These are phyloP conservation scores for Acanthamoeba castellanii DNA, from an alignment of 208 protist species.

Conservation along the genomic window DNA sequence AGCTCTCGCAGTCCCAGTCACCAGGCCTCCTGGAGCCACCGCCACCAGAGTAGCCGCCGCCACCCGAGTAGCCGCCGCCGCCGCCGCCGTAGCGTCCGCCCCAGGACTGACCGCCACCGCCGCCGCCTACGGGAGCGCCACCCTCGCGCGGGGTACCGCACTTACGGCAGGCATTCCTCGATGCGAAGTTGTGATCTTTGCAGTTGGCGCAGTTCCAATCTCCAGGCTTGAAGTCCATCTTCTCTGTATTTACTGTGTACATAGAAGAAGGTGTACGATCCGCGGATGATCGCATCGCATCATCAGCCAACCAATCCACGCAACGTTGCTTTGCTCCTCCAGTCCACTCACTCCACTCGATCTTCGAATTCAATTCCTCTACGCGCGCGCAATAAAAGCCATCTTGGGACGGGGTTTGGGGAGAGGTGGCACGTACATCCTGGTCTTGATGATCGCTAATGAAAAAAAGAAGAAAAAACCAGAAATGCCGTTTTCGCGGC, in stretches of 20 bases:
- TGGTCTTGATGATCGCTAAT: neutral
- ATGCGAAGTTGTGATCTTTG: slow-evolving; percentile 61
- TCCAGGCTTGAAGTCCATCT: slow-evolving; percentile 58
- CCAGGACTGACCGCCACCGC: neutral
- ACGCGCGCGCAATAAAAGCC: too few species aligned
- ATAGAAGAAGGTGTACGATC: neutral
- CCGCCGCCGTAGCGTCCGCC: slow-evolving; percentile 32
- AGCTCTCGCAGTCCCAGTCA: slow-evolving; percentile 26
- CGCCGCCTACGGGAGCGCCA: neutral
- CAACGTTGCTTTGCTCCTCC: too few species aligned
- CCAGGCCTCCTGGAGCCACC: slow-evolving; percentile 12
- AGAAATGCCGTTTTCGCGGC: too few species aligned
- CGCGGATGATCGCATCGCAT: neutral
- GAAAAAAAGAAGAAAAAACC: neutral
- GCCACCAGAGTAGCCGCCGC: neutral
- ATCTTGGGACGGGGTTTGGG: too few species aligned
- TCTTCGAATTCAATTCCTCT: too few species aligned
- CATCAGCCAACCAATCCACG: too few species aligned
- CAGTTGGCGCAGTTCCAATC: slow-evolving; percentile 69
- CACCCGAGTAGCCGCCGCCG: neutral
- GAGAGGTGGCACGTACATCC: too few species aligned
- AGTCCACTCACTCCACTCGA: too few species aligned
- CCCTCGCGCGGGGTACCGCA: slow-evolving; percentile 18
- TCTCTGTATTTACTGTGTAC: neutral
- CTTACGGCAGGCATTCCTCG: slow-evolving; percentile 42